A percentile compares a stretch with the other conserved stretches of the same genome.
Evolutionary conservation across 352 stramenopile species (phyloP).

Genomic region (Thraustotheca clavata): DNA sequence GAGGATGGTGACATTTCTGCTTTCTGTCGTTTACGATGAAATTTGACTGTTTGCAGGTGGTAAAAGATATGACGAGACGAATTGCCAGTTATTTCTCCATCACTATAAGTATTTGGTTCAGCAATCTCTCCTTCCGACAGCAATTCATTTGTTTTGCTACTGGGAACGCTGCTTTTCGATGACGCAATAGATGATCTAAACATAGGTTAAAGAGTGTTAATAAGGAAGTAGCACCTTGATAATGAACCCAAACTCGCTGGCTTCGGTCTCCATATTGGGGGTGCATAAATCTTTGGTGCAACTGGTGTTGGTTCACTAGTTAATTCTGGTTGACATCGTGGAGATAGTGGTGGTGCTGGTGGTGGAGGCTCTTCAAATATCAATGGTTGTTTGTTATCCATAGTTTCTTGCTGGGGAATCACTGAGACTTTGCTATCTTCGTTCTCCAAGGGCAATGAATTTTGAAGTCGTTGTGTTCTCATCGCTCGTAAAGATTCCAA

Average conservation of each 20-base stretch:
- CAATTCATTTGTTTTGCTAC: background rate
- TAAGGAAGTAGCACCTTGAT: background rate
- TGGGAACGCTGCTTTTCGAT: background rate
- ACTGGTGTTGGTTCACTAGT: no score
- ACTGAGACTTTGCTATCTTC: background rate
- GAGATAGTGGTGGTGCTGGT: background rate
- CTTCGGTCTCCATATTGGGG: background rate
- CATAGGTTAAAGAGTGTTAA: background rate
- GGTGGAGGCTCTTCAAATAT: background rate
- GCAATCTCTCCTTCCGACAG: slow-evolving; percentile 14
- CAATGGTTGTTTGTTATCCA: no score
- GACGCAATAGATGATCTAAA: background rate
- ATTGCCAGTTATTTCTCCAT: slow-evolving; percentile 6
- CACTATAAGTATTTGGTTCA: slow-evolving; percentile 4
- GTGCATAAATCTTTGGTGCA: background rate
- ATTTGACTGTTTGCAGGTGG: background rate
- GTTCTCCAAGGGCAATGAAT: background rate
- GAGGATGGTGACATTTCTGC: background rate
- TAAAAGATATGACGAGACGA: slow-evolving; percentile 1
- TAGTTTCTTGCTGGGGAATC: background rate
- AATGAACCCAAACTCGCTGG: background rate
- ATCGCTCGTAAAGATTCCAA: background rate
- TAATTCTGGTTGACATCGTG: no score
- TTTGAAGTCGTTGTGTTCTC: background rate
- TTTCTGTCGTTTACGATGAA: background rate